These are phyloP conservation scores for Protomyces gravidus DNA, from an alignment of 1,139 yeast genomes.

Conservation along the genomic window DNA sequence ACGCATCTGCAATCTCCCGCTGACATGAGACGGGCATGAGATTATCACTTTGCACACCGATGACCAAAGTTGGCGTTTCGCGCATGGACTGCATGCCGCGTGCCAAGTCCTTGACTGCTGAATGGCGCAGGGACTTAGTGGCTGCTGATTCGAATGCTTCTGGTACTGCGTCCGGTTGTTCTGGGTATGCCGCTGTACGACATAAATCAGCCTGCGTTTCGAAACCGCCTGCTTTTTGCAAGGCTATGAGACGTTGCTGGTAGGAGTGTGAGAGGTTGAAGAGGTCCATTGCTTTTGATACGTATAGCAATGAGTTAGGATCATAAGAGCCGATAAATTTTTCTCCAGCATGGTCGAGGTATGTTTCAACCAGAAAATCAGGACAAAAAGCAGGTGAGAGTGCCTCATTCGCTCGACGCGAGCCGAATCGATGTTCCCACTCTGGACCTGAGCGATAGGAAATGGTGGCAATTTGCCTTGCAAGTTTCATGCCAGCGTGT, in stretches of 20 bases:
- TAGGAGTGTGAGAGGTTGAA: conserved; percentile 55
- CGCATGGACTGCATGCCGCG: conserved; percentile 63
- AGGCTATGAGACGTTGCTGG: conserved; percentile 15
- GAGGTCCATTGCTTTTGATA: conserved; percentile 90
- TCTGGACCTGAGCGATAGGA: conserved; percentile 95
- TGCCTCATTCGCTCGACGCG: conserved; percentile 77
- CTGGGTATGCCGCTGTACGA: conserved; percentile 49
- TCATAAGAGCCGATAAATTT: conserved; percentile 89
- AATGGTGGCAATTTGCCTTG: conserved; percentile 89
- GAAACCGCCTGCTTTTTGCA: not conserved
- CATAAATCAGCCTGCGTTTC: conserved; percentile 10
- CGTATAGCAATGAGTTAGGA: conserved; percentile 79
- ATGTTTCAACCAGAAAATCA: conserved; percentile 85
- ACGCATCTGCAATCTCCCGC: conserved; percentile 65
- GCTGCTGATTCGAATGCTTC: not conserved
- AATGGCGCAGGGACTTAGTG: conserved; percentile 27
- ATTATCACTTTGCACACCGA: conserved; percentile 89
- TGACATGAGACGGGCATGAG: conserved; percentile 95
- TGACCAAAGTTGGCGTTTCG: conserved; percentile 63
- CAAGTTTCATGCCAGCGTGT: conserved; percentile 89
- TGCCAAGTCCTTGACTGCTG: conserved; percentile 51
- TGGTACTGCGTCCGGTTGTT: conserved; percentile 35
- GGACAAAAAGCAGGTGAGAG: conserved; percentile 85
- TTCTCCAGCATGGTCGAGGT: conserved; percentile 90
- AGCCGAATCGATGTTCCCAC: conserved; percentile 90